Conservation (phyloP, 305 asterid species). For the Fraxinus angustifolia region DNA sequence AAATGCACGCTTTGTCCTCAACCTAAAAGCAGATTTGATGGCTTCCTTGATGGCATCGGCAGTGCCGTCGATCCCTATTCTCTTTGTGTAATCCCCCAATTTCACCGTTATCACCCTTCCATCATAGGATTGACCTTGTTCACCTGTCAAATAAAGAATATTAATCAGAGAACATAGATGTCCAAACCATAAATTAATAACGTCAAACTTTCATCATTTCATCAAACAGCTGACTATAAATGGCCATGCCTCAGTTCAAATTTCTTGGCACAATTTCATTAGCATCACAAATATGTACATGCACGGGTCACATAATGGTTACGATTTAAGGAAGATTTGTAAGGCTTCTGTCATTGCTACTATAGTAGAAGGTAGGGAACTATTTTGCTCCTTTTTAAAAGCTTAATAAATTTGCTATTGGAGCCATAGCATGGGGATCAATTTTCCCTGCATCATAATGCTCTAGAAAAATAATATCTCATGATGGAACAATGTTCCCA, state of each 20-base stretch:
- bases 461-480: not conserved
- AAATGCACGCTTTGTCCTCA: conserved; percentile 81
- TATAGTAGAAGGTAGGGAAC: not conserved
- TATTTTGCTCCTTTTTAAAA: not conserved
- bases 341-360: not conserved
- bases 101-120: conserved; percentile 87
- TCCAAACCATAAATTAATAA: not conserved
- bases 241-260: not conserved
- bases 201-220: not conserved
- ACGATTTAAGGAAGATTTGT: not conserved
- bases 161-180: not conserved
- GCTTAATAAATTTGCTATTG: not conserved
- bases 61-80: conserved; percentile 80
- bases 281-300: not conserved
- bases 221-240: not conserved
- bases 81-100: conserved; percentile 67
- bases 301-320: not conserved
- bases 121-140: conserved; percentile 51
- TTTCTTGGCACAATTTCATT: not conserved
- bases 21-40: conserved; percentile 70
- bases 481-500: not conserved
- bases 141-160: conserved; percentile 40
- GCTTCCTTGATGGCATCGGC: conserved; percentile 79
- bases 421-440: not conserved
- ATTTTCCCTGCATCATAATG: not conserved